Evolutionary conservation across 2,329 filamentous ascomycete species (phyloP), one percentile per base, ranked within the genome.

Genomic region (Fusarium siculi): DNA sequence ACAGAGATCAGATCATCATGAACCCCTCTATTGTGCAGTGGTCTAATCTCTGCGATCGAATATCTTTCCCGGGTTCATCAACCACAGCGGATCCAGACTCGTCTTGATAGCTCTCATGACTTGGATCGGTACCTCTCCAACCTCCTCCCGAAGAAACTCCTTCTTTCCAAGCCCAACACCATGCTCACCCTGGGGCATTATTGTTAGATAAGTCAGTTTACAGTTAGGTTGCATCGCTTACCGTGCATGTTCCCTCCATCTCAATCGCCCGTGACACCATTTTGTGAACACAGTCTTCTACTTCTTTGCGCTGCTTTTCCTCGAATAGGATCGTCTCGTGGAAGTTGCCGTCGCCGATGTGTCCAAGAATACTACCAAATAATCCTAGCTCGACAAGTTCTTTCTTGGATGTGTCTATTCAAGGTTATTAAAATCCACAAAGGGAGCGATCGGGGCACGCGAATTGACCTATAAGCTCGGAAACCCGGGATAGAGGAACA

Each of bases 341-440:
- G 84, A 98, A 98, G 82, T 97, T 98, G 32, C 95, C 95, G 79
- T 97, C 95, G 12, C 95, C 95, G 59, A 98, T 92, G 78, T 98
- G 95, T 6, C 95, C 95, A 4, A 98, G 85, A 23, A 97, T 93
- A 76, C 92, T 95, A 3, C 94, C 94, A 79, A 97, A 97, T 3
- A 97, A 83, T 0, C 94, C 94, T 7, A 97, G 86, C 10, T 93
- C 90, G 77, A 96, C 93, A 86, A 97, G 92, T 77, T 97, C 94
- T 78, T 93, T 93, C 84, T 97, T 97, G 66, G 93, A 95, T 42
- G 94, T 86, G 80, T 97, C 95, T 85, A 4, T 5, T 0, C 0
- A 2, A 14, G 4, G 21, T 50, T 23, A 34, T 30, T 19, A 0
- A 1, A 3, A 3, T 4, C 16, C 30, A 2, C 7, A 3, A 32